Evolutionary conservation across 1,284 basidiomycete species (phyloP).

Genomic region (Apiotrichum akiyoshidainum): DNA sequence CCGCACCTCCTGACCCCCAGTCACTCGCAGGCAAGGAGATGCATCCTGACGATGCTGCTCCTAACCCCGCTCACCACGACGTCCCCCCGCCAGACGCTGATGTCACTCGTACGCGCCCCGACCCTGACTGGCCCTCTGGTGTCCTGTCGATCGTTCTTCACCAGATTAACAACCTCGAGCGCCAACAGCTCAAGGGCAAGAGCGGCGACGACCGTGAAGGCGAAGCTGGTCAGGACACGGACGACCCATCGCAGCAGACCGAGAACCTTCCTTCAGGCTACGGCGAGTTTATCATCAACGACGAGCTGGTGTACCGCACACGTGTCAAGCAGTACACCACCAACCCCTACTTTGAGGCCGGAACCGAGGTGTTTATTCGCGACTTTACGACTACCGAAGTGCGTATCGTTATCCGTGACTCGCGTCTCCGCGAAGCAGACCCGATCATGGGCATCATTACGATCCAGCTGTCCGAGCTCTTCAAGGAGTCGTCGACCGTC

Average conservation of each 20-base stretch:
- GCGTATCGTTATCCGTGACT: constrained; percentile 67
- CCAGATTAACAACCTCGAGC: constrained; percentile 60
- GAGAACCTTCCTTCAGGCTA: constrained; percentile 56
- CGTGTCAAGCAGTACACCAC: constrained; percentile 60
- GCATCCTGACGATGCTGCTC: constrained; percentile 50
- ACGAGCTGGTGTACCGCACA: constrained; percentile 62
- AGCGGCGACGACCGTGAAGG: constrained; percentile 57
- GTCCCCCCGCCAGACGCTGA: constrained; percentile 54
- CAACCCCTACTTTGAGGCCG: constrained; percentile 71
- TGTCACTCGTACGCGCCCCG: constrained; percentile 61
- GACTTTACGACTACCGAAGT: constrained; percentile 66
- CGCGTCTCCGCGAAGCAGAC: constrained; percentile 55
- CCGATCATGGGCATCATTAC: constrained; percentile 70
- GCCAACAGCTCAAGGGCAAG: constrained; percentile 58
- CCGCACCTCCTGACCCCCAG: constrained; percentile 7
- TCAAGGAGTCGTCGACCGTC: constrained; percentile 51
- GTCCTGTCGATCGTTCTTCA: constrained; percentile 62
- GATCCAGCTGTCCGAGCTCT: constrained; percentile 48
- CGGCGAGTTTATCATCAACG: constrained; percentile 55
- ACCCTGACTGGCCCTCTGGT: constrained; percentile 60
- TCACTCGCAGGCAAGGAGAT: constrained; percentile 50
- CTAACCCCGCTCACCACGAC: constrained; percentile 52
- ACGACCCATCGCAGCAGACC: constrained; percentile 57
- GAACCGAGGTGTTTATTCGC: constrained; percentile 68
- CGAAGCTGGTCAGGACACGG: constrained; percentile 58